These are phyloP conservation scores for Neofusicoccum laricinum DNA, from an alignment of 2,329 filamentous ascomycete genomes.

Conservation along the genomic window DNA sequence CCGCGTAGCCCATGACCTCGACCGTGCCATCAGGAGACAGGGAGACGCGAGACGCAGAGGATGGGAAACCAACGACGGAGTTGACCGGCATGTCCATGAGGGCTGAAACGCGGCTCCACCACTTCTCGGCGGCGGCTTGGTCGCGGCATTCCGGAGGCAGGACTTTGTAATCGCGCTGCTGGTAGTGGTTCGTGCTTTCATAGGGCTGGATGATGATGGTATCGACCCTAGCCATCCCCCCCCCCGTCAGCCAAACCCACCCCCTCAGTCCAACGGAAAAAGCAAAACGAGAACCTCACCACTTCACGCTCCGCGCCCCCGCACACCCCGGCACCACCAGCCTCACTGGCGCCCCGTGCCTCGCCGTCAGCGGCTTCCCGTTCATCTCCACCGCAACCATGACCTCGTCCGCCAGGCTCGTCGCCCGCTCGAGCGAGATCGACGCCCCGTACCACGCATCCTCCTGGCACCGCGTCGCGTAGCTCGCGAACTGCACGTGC, in stretches of 20 bases:
- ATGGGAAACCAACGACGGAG: conserved; percentile 52
- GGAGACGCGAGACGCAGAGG: conserved; percentile 41
- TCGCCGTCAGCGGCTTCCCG: conserved; percentile 42
- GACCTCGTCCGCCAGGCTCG: conserved; percentile 44
- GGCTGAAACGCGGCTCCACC: conserved; percentile 50
- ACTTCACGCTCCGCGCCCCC: conserved; percentile 56
- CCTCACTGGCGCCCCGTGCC: conserved; percentile 54
- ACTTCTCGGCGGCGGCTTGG: conserved; percentile 49
- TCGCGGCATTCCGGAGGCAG: conserved; percentile 52
- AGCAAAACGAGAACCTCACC: conserved; percentile 27
- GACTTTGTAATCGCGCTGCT: conserved; percentile 59
- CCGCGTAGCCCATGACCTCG: conserved; percentile 54
- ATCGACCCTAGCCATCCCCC: conserved; percentile 35
- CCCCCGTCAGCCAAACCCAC: background rate
- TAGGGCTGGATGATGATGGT: conserved; percentile 49
- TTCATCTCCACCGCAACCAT: conserved; percentile 55
- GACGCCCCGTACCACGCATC: conserved; percentile 59
- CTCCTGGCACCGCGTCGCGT: conserved; percentile 52
- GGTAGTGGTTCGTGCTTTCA: conserved; percentile 56
- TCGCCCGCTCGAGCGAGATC: conserved; percentile 48
- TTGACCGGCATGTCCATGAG: conserved; percentile 58
- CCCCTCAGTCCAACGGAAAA: background rate
- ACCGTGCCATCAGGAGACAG: conserved; percentile 41
- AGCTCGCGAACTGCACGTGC: conserved; percentile 57
- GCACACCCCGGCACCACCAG: conserved; percentile 53